phyloP scores from a whole-genome alignment of 1,284 basidiomycete species.

The Moesziomyces sp. region DNA sequence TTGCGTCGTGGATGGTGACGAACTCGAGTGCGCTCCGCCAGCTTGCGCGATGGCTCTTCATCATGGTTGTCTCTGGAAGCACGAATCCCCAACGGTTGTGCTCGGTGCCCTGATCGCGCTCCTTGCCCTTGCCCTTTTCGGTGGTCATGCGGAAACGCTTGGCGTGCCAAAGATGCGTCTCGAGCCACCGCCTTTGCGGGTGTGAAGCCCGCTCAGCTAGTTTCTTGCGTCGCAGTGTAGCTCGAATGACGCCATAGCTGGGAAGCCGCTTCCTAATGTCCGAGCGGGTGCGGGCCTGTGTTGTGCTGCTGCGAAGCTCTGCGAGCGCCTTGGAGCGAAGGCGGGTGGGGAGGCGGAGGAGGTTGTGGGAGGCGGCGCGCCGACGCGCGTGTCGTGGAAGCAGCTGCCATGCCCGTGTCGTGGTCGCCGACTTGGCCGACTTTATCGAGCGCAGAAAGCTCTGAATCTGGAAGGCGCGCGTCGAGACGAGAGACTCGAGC shows the following conservation, averaged over 20 bases:
- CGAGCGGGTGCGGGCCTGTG: conserved; percentile 48
- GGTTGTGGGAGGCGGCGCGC: conserved; percentile 64
- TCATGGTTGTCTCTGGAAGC: conserved; percentile 60
- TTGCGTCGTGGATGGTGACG: conserved; percentile 58
- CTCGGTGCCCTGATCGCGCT: conserved; percentile 36
- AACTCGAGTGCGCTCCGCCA: conserved; percentile 47
- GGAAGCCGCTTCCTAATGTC: conserved; percentile 50
- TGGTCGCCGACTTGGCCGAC: conserved; percentile 44
- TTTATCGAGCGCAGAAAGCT: conserved; percentile 48
- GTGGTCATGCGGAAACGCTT: conserved; percentile 65
- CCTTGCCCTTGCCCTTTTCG: conserved; percentile 54
- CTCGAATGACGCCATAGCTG: conserved; percentile 43
- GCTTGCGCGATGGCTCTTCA: conserved; percentile 59
- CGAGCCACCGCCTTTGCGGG: conserved; percentile 58
- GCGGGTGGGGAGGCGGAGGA: conserved; percentile 59
- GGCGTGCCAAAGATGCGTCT: conserved; percentile 67
- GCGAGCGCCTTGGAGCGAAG: conserved; percentile 58
- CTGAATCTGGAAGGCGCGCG: conserved; percentile 50
- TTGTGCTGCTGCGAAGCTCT: conserved; percentile 63
- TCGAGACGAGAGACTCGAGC: conserved; percentile 34
- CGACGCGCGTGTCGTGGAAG: conserved; percentile 61
- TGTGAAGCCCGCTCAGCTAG: conserved; percentile 47
- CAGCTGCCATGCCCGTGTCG: conserved; percentile 66
- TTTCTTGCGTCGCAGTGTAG: conserved; percentile 42
- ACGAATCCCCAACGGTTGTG: conserved; percentile 54